These are phyloP conservation scores for Geranium brycei DNA, from an alignment of 345 rosid species.

Conservation along the genomic window DNA sequence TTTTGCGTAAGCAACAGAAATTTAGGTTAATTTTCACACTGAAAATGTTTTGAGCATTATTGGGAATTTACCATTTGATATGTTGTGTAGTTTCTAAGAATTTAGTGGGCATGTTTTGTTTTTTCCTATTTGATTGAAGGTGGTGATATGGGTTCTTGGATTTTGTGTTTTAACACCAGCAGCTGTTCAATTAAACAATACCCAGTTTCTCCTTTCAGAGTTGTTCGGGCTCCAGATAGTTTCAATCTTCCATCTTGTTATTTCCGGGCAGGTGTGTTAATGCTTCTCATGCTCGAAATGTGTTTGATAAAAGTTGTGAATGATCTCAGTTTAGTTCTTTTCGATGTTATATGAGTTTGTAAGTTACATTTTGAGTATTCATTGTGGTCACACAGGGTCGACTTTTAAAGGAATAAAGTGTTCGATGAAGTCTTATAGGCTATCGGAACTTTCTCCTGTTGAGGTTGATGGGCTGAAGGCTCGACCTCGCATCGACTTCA, in stretches of 20 bases:
- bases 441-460: conserved; percentile 43
- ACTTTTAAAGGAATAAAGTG: conserved; percentile 15
- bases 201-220: conserved; percentile 7
- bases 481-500: conserved; percentile 74
- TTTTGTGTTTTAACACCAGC: conserved; percentile 14
- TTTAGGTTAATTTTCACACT: no score
- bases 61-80: no score
- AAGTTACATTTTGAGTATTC: neutral
- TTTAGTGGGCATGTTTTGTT: neutral
- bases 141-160: conserved; percentile 19
- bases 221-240: neutral
- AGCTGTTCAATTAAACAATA: conserved; percentile 11
- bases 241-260: neutral
- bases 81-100: no score
- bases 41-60: no score
- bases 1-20: no score
- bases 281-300: no score
- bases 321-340: neutral
- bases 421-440: conserved; percentile 68
- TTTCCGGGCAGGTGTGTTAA: conserved; percentile 7
- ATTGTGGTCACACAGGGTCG: conserved; percentile 17
- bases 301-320: no score
- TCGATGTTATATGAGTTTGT: neutral
- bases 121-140: conserved; percentile 13
- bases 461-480: conserved; percentile 56